Evolutionary conservation across 1,139 yeast species (phyloP), one percentile per base, ranked within the genome.

Genomic region (Candida freyschussii): DNA sequence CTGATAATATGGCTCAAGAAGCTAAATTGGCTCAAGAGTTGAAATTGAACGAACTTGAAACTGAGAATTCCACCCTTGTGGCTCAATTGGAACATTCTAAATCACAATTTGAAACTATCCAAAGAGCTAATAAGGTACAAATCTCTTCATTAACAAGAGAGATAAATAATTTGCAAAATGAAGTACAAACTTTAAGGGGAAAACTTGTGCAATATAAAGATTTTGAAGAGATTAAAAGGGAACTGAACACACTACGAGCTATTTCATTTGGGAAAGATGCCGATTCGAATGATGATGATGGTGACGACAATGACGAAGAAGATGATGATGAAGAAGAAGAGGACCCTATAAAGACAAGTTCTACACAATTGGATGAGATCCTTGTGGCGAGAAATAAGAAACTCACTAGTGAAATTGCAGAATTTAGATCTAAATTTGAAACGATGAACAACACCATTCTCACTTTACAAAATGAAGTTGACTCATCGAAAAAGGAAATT

Each of bases 161-260:
- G 25, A 57, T 64, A 23, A 53, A 60, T 1, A 44, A 58, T 28
- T 51, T 59, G 26, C 42, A 57, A 6, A 72, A 69, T 11, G 86
- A 83, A 42, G 50, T 69, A 4, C 52, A 55, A 2, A 68, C 69
- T 27, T 60, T 76, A 46, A 61, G 60, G 12, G 56, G 59, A 12
- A 67, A 69, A 35, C 52, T 77, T 27, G 61, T 60, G 3, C 56
- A 59, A 26, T 69, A 74, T 21, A 60, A 65, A 4, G 89, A 81
- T 53, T 87, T 89, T 56, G 87, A 82, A 34, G 86, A 83, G 44
- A 57, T 87, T 31, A 86, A 84, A 55, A 72, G 72, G 32, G 96
- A 87, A 51, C 62, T 87, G 39, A 72, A 69, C 14, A 72, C 86
- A 17, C 57, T 89, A 41, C 78, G 84, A 51, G 78, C 78, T 43